These are phyloP conservation scores for Crithidia mellificae DNA, from an alignment of 208 protist species.

Conservation along the genomic window DNA sequence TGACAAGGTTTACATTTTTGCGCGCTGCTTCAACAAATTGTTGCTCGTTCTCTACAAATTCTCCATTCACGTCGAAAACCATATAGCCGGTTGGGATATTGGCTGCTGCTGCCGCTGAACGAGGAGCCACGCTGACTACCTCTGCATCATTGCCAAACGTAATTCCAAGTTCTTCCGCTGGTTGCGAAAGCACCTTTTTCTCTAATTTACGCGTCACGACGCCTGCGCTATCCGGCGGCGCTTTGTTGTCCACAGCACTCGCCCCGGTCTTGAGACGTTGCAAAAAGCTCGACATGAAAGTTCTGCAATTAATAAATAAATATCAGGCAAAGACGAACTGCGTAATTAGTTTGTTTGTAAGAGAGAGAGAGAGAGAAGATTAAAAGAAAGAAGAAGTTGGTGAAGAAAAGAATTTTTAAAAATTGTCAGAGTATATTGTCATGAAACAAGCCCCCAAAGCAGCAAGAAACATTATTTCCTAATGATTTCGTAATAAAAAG, in stretches of 20 bases:
- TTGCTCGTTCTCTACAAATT: constrained; percentile 63
- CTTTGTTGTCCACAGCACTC: constrained; percentile 56
- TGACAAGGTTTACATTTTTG: constrained; percentile 56
- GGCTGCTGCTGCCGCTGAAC: constrained; percentile 51
- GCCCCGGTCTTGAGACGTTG: constrained; percentile 65
- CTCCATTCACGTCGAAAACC: constrained; percentile 73
- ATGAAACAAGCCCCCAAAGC: too few species aligned
- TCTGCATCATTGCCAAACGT: constrained; percentile 73
- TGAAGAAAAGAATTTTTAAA: too few species aligned
- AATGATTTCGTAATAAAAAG: too few species aligned
- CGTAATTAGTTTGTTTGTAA: too few species aligned
- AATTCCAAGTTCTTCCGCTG: constrained; percentile 60
- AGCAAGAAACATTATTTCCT: too few species aligned
- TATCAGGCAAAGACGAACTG: too few species aligned
- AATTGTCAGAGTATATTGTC: too few species aligned
- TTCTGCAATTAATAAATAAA: too few species aligned
- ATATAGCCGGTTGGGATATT: constrained; percentile 71
- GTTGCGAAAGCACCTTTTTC: constrained; percentile 55
- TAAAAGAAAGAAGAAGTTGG: too few species aligned
- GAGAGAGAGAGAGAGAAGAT: not conserved
- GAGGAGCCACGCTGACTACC: constrained; percentile 40
- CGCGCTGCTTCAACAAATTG: constrained; percentile 51
- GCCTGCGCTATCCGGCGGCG: constrained; percentile 56
- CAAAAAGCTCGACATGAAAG: constrained; percentile 73
- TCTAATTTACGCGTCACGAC: constrained; percentile 57